Evolutionary conservation across 78 protist species (phyloP), one percentile per base, ranked within the genome.

Genomic region (Guillardia theta): DNA sequence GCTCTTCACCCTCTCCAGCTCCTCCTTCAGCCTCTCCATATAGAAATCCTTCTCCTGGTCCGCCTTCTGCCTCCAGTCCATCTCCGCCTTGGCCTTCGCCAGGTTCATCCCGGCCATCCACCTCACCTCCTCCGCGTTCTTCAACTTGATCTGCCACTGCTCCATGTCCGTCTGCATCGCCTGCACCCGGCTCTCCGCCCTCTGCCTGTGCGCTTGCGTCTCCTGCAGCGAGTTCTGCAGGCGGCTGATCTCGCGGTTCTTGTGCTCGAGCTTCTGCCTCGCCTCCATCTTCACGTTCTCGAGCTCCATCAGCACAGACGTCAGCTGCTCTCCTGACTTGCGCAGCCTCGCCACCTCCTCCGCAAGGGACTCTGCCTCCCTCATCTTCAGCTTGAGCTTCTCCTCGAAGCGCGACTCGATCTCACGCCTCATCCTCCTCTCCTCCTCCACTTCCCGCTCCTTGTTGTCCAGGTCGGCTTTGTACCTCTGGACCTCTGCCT

Each of bases 11-110:
- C 90, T 46, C 37, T 80, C 90, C 43, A 80, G 30, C 50, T 80
- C 90, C 44, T 80, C 90, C 10, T 80, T 80, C 90, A 80, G 39
- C 36, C 90, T 2, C 48, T 80, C 90, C 90, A 80, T 39, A 48
- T n/a, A 44, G 90, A 80, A 80, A 19, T 80, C 90, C 48, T 44
- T 39, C 90, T 80, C 90, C 33, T 80, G 90, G 53, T 80, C 90
- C 21, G 53, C 90, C 50, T 80, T 80, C 44, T 44, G 45, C 58
- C 90, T 46, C 90, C 90, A 80, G 90, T 80, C 90, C 46, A 80
- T 80, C 48, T 80, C 90, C 1, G 90, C 90, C 50, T 80, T 80
- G 90, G 90, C 90, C 90, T 80, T 80, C 10, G 90, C 90, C 18
- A 80, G 90, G 33, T 80, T 44, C 90, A 80, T 80, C 44, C 90